phyloP scores from a whole-genome alignment of 768 basidiomycete species.

The Neoboletus subvelutipes region DNA sequence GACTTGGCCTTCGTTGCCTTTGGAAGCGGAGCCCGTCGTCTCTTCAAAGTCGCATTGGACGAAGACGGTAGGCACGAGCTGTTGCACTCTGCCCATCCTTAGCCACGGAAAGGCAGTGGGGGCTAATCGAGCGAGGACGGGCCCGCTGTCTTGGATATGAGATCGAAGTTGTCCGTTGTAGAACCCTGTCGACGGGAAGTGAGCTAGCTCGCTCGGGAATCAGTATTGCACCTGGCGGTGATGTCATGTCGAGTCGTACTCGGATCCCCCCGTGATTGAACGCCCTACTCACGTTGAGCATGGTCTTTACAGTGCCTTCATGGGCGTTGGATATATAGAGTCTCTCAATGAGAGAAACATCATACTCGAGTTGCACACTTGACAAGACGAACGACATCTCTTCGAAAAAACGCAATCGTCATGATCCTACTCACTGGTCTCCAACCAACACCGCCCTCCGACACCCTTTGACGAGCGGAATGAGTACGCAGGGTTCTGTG shows the following conservation, averaged over 20 bases:
- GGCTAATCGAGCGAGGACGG: constrained; percentile 38
- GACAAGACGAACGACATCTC: neutral
- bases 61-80: constrained; percentile 53
- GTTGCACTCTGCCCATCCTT: constrained; percentile 17
- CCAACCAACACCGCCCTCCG: constrained; percentile 69
- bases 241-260: neutral
- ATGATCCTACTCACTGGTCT: constrained; percentile 54
- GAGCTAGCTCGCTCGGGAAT: constrained; percentile 55
- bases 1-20: constrained; percentile 60
- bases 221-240: constrained; percentile 56
- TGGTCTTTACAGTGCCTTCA: constrained; percentile 49
- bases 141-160: constrained; percentile 39
- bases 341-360: constrained; percentile 64
- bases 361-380: constrained; percentile 64
- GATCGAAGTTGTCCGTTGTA: constrained; percentile 56
- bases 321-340: constrained; percentile 42
- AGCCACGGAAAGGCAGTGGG: constrained; percentile 61
- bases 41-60: constrained; percentile 58
- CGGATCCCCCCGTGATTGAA: no score
- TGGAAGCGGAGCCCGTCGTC: constrained; percentile 57
- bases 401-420: neutral
- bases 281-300: constrained; percentile 49
- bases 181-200: constrained; percentile 63
- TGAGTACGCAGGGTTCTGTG: constrained; percentile 63
- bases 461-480: no score